Conservation (phyloP, 2,329 filamentous ascomycete species). For the Hypocreales sp. region DNA sequence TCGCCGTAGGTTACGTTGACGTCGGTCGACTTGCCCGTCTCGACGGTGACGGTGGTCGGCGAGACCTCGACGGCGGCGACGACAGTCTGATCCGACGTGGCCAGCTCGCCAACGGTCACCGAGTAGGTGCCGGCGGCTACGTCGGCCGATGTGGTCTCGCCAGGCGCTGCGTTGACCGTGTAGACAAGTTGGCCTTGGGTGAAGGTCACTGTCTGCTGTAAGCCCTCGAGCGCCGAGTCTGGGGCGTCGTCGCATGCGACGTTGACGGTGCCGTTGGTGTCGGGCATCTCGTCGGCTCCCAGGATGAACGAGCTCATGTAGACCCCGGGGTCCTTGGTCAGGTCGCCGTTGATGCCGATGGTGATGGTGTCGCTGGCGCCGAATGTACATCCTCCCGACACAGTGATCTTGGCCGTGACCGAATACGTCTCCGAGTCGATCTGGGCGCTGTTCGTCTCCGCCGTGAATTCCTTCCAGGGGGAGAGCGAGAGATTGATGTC, state of each 20-base stretch:
- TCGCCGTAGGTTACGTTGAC: background rate
- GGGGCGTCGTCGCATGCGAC: background rate
- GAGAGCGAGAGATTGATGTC: background rate
- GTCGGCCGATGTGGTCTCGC: background rate
- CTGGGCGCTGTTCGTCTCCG: background rate
- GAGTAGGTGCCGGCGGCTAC: background rate
- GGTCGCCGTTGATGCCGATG: constrained; percentile 1
- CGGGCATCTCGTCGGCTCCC: background rate
- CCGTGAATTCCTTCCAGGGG: background rate
- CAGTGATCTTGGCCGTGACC: background rate
- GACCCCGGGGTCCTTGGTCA: background rate
- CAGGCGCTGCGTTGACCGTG: background rate
- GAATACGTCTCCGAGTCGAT: background rate
- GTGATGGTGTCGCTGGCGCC: background rate
- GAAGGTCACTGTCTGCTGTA: background rate
- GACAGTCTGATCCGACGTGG: background rate
- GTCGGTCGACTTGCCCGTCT: background rate
- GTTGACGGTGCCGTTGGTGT: background rate
- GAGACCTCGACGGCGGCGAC: background rate
- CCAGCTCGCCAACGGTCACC: background rate
- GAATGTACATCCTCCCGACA: background rate
- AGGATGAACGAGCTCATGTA: background rate
- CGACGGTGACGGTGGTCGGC: background rate
- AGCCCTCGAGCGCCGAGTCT: background rate
- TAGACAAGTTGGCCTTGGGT: background rate